Base-by-base conservation (phyloP, 1,139 yeast species). In the Maudiozyma humilis region DNA sequence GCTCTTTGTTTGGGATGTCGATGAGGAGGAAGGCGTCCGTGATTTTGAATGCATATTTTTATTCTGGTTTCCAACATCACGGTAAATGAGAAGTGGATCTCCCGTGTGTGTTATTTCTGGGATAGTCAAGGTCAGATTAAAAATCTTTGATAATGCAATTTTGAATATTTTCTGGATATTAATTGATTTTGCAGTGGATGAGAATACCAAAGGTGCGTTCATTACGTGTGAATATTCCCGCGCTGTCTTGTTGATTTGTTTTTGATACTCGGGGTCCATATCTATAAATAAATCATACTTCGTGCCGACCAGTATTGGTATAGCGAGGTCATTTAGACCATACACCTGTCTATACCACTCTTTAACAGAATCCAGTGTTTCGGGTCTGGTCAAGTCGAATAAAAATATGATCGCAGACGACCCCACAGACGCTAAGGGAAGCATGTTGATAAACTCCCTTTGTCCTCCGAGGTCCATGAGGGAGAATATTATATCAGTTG, bases 401-500 rank as follows among this genome's bases (percentile, higher is more conserved):
- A 87, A 79, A 59, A 89, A 89, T 44, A 93, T 72, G 31, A 91
- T 79, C 2, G 96, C 96, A 10, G 89, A 95, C 1, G 98, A 95
- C 51, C 91, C 96, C 51, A 85, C 82, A 13, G 95, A 84, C 8
- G 93, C 96, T 47, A 91, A 69, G 19, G 97, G 96, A 42, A 93
- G 70, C 99, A 91, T 91, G 63, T 91, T 91, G 47, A 89, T 88
- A 64, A 89, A 91, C 63, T 93, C 98, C 47, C 88, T 76, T 56
- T 89, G 96, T 0, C 99, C 99, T 25, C 99, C 99, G 17, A 91
- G 70, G 65, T 91, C 99, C 95, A 96, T 91, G 34, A 91, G 82
- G 27, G 94, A 82, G 60, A 91, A 91, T 30, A 94, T 82, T 49
- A 91, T 87, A 55, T 87, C 88, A 10, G 96, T 89, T 49, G 87